Conservation (phyloP, 495 filamentous ascomycete species). For the Aspergillus funiculosus region DNA sequence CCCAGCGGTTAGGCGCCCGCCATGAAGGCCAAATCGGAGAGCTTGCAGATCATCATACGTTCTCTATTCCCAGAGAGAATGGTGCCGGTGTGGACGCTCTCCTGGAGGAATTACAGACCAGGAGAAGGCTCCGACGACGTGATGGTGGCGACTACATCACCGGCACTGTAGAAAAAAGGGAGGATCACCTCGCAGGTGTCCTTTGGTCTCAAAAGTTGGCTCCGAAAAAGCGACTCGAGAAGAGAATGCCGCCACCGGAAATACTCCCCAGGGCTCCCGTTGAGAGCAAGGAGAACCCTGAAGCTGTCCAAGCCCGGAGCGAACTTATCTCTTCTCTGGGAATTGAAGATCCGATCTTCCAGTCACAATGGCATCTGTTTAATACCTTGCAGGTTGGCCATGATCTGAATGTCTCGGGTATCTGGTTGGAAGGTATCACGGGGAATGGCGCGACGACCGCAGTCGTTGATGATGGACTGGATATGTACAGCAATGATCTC, state of each 20-base stretch:
- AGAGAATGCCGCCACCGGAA: conserved; percentile 56
- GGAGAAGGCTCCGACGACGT: conserved; percentile 51
- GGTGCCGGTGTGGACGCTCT: conserved; percentile 55
- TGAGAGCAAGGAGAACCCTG: conserved; percentile 31
- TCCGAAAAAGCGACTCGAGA: conserved; percentile 65
- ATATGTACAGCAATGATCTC: conserved; percentile 94
- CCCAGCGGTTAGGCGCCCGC: conserved; percentile 63
- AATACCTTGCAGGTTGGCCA: conserved; percentile 78
- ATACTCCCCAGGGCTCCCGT: conserved; percentile 7
- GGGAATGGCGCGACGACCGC: conserved; percentile 83
- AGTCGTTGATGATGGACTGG: conserved; percentile 92
- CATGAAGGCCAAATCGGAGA: conserved; percentile 83
- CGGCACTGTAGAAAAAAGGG: conserved; percentile 32
- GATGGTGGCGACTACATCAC: conserved; percentile 37
- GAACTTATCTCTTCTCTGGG: conserved; percentile 57
- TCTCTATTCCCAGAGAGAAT: conserved; percentile 56
- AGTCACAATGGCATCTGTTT: conserved; percentile 91
- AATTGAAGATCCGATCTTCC: conserved; percentile 86
- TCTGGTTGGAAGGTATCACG: conserved; percentile 91
- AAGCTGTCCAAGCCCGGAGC: conserved; percentile 51
- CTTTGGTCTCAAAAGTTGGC: conserved; percentile 79
- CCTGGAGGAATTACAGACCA: conserved; percentile 50
- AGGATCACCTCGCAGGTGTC: conserved; percentile 65
- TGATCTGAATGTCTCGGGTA: conserved; percentile 87
- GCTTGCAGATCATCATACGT: conserved; percentile 77